Conservation (phyloP, 441 rosid genomes). For the Capsella rubella region DNA sequence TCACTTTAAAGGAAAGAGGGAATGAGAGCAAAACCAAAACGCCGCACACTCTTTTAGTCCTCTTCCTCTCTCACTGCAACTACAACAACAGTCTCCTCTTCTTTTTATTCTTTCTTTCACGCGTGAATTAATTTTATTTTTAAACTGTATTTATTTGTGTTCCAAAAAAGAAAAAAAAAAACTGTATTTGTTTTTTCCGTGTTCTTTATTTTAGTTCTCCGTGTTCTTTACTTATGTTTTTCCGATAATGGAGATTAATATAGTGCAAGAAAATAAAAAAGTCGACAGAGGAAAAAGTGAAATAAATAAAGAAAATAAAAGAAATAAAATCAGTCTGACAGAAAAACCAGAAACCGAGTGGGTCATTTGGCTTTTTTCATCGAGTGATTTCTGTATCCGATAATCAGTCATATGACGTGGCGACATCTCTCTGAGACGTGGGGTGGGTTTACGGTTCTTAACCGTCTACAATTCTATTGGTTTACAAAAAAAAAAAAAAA, state of each 20-base stretch:
- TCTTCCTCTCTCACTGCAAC: neutral
- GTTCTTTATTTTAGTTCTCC: neutral
- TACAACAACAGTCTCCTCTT: neutral
- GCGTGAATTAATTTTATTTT: neutral
- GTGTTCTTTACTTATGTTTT: neutral
- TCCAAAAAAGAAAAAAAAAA: neutral
- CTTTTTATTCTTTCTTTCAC: conserved; percentile 10
- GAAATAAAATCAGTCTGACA: neutral
- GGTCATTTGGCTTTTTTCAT: neutral
- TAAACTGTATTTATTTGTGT: too few relatives aligned
- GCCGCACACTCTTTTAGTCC: neutral
- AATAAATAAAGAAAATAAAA: too few relatives aligned
- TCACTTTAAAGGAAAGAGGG: neutral
- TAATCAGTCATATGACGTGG: conserved; percentile 12
- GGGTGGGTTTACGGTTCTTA: neutral
- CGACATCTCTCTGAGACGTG: neutral
- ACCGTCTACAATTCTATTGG: too few relatives aligned
- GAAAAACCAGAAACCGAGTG: conserved; percentile 15
- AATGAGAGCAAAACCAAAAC: neutral
- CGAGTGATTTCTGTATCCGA: conserved; percentile 16
- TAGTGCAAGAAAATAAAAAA: neutral
- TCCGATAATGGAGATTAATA: neutral
- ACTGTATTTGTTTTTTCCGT: neutral
- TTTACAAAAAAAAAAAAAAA: too few relatives aligned
- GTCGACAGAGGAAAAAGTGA: neutral